phyloP scores from a whole-genome alignment of 176 grass and related monocot genomes.

The Aegilops tauschii region DNA sequence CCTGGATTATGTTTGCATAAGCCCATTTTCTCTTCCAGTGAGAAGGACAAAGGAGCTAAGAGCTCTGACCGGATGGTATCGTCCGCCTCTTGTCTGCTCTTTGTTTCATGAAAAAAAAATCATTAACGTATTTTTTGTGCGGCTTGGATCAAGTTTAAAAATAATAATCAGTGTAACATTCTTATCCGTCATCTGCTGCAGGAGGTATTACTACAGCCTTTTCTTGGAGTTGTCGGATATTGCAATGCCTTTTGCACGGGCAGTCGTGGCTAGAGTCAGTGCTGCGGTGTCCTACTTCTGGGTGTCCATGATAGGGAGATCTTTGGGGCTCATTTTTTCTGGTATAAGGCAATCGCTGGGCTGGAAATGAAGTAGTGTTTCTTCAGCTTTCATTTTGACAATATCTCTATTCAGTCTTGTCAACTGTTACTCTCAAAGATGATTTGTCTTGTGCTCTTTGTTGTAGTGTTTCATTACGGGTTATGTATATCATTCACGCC shows the following conservation, averaged over 20 bases:
- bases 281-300: conserved; percentile 82
- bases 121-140: not conserved
- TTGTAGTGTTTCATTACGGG: conserved; percentile 2
- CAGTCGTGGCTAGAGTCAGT: conserved; percentile 55
- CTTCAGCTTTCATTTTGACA: conserved; percentile 28
- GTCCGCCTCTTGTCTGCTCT: not conserved
- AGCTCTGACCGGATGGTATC: conserved; percentile 83
- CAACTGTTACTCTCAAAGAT: conserved; percentile 4
- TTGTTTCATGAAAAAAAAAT: not conserved
- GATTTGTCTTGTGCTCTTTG: not conserved
- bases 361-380: conserved; percentile 60
- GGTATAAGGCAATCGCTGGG: conserved; percentile 80
- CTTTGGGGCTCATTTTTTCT: conserved; percentile 87
- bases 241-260: conserved; percentile 60
- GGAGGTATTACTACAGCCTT: conserved; percentile 97
- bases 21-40: conserved; percentile 71
- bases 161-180: not conserved
- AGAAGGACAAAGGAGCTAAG: conserved; percentile 90
- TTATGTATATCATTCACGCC: not conserved
- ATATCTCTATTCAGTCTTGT: not conserved
- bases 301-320: conserved; percentile 92
- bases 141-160: not conserved
- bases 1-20: conserved; percentile 58
- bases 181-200: conserved; percentile 28
- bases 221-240: conserved; percentile 89